Percentiles rank a stretch among this genome's conserved stretches.
phyloP scores from a whole-genome alignment of 225 moss, liverwort and hornwort species.

The Marchantia paleacea region DNA sequence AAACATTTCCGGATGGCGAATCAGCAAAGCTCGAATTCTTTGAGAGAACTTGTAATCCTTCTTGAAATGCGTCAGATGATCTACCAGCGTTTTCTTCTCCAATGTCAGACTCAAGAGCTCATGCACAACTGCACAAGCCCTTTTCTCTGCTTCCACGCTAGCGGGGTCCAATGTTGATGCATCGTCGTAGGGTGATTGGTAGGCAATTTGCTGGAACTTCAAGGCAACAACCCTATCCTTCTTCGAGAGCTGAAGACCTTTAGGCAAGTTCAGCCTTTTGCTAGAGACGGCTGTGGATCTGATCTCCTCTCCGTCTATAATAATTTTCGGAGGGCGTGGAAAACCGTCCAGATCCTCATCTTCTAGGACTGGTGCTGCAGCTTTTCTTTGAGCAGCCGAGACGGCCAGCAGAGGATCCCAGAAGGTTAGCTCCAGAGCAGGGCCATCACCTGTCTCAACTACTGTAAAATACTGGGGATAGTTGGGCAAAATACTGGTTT shows the following conservation, averaged over 20 bases:
- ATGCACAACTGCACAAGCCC: constrained; percentile 64
- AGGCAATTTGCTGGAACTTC: constrained; percentile 73
- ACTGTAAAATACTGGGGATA: constrained; percentile 76
- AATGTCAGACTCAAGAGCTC: constrained; percentile 79
- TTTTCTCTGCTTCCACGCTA: constrained; percentile 75
- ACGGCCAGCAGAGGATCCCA: constrained; percentile 89
- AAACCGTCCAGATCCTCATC: constrained; percentile 33
- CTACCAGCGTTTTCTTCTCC: constrained; percentile 80
- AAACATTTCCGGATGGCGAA: constrained; percentile 94
- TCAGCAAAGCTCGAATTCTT: constrained; percentile 74
- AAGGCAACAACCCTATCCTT: constrained; percentile 82
- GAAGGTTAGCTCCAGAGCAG: constrained; percentile 66
- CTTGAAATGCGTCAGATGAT: constrained; percentile 94
- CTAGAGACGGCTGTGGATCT: constrained; percentile 48
- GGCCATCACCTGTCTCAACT: constrained; percentile 57
- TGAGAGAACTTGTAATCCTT: constrained; percentile 93
- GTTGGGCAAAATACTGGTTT: constrained; percentile 50
- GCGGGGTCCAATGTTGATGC: constrained; percentile 62
- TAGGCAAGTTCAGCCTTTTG: constrained; percentile 67
- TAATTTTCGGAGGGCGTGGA: constrained; percentile 36
- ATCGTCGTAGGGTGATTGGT: constrained; percentile 82
- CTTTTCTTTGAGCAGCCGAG: constrained; percentile 56
- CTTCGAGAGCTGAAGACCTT: constrained; percentile 77
- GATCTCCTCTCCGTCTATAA: constrained; percentile 55
- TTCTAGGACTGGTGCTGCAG: constrained; percentile 42